Conservation (phyloP, 169 alveolate genomes). For the Plasmodium fragile region DNA sequence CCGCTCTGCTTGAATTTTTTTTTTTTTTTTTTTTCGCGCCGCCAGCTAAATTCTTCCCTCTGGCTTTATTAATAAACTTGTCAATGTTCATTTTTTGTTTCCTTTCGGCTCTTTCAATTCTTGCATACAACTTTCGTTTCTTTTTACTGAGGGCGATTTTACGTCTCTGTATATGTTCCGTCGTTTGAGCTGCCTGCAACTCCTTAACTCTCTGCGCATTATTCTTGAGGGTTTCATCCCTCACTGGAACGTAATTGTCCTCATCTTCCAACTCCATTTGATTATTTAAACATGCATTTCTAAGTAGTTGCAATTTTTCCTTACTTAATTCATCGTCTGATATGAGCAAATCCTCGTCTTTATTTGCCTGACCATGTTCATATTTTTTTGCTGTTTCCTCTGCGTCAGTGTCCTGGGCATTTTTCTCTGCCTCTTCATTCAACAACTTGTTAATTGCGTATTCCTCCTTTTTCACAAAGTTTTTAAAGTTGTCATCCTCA, state of each 20-base stretch:
- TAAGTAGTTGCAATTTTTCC: background rate
- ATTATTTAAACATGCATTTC: slow-evolving; percentile 38
- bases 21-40: background rate
- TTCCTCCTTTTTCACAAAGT: slow-evolving; percentile 62
- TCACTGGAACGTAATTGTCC: background rate
- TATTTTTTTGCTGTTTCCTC: background rate
- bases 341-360: background rate
- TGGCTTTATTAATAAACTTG: slow-evolving; percentile 31
- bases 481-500: slow-evolving; percentile 69
- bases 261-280: slow-evolving; percentile 59
- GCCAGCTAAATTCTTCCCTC: background rate
- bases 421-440: background rate
- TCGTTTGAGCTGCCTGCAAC: background rate
- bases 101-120: slow-evolving; percentile 35
- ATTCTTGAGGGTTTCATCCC: background rate
- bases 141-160: slow-evolving; percentile 60
- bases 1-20: background rate
- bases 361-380: background rate
- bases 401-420: background rate
- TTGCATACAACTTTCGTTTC: slow-evolving; percentile 37
- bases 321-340: slow-evolving; percentile 28
- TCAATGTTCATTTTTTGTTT: slow-evolving; percentile 26
- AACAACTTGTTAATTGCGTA: slow-evolving; percentile 44
- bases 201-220: background rate
- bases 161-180: slow-evolving; percentile 23